Base-by-base conservation (phyloP, 345 rosid genomes). In the Syzygium oleosum region DNA sequence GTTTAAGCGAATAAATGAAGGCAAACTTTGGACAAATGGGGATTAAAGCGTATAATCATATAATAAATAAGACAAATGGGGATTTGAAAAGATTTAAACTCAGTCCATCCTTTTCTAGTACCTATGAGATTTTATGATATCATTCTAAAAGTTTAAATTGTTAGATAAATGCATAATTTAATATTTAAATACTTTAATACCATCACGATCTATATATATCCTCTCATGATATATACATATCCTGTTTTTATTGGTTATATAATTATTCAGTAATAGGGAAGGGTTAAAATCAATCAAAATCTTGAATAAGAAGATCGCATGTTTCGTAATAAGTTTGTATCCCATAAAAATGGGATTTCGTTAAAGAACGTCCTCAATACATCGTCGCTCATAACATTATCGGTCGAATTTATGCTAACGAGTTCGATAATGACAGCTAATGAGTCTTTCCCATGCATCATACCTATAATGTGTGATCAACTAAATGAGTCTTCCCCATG, bases 241-340 rank as follows among this genome's bases (percentile, higher is more conserved):
- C 31, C 31, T 27, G 29, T 59, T 31, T 3, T 31, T 3, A 27
- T 27, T 59, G 31, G 17, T 59, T 59, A 2, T 61, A 6, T 61
- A 61, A 14, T 61, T 61, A n/a, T 2, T 61, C 1, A 5, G 2
- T n/a, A 61, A 61, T 1, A 0, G 0, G 19, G 54, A 5, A n/a
- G 73, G 73, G 73, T 61, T n/a, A 61, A 59, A 59, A 59, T 59
- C 68, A 27, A 59, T 12, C 31, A 12, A 59, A 59, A 11, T 3
- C 31, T 59, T 7, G 2, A 59, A 59, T 59, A 12, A 12, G 68
- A 59, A 59, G 73, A n/a, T 27, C 1, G 2, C 73, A n/a, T 61
- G 73, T 61, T n/a, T n/a, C 9, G 8, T 1, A 4, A n/a, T 9
- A 1, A 59, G 31, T 59, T 59, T 59, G 31, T 27, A 59, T 25